phyloP scores from a whole-genome alignment of 176 grass and related monocot species.

The Saccharum spontaneum region DNA sequence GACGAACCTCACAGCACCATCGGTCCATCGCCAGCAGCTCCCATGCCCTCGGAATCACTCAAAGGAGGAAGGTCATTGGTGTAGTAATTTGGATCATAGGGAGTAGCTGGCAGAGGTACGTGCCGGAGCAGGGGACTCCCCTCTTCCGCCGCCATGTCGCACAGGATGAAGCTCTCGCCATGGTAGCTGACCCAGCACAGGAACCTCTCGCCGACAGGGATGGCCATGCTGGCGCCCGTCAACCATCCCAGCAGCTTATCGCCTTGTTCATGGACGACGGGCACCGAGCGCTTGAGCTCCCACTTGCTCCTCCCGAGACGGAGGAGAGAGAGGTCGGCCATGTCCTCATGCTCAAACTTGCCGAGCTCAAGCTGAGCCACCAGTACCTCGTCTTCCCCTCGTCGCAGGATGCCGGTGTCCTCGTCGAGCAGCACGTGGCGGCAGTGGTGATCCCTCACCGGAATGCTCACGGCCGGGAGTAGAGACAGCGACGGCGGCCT shows the following conservation, averaged over 20 bases:
- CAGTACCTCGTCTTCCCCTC: too few relatives aligned
- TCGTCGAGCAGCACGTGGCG: too few relatives aligned
- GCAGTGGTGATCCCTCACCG: too few relatives aligned
- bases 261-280: too few relatives aligned
- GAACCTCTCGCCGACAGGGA: neutral
- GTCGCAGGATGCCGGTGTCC: too few relatives aligned
- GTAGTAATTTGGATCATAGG: neutral
- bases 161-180: neutral
- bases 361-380: too few relatives aligned
- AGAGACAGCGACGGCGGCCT: too few relatives aligned
- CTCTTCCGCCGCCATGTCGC: neutral
- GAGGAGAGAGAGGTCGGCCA: too few relatives aligned
- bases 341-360: too few relatives aligned
- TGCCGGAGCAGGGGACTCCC: neutral
- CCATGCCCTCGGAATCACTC: neutral
- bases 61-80: neutral
- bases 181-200: neutral
- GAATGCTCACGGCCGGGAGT: too few relatives aligned
- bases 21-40: neutral
- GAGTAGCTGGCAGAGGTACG: neutral
- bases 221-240: accelerated
- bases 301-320: too few relatives aligned
- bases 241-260: neutral
- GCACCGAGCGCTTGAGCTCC: too few relatives aligned
- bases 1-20: neutral